phyloP scores from a whole-genome alignment of 306 rosid species.

The Gillenia trifoliata region DNA sequence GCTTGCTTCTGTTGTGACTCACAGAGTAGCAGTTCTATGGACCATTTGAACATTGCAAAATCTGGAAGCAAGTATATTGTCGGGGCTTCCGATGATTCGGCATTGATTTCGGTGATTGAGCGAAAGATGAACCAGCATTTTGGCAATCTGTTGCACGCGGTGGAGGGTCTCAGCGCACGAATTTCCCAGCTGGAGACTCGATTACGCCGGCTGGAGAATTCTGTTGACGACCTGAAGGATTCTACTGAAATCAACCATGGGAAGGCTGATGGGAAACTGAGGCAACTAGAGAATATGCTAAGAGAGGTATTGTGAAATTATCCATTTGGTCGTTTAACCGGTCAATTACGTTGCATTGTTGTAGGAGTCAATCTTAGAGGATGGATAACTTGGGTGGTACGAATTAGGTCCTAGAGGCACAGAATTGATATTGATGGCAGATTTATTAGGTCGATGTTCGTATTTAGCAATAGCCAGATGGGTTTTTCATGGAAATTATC shows the following conservation, averaged over 20 bases:
- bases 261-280: slow-evolving; percentile 28
- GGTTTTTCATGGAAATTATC: neutral
- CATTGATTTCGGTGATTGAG: slow-evolving; percentile 24
- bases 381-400: neutral
- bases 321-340: neutral
- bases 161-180: slow-evolving; percentile 27
- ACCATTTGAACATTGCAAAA: neutral
- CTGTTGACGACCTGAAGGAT: slow-evolving; percentile 30
- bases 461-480: neutral
- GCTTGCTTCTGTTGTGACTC: neutral
- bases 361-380: neutral
- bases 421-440: neutral
- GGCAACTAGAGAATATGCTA: slow-evolving; percentile 25
- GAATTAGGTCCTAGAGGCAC: neutral
- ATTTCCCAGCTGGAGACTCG: slow-evolving; percentile 33
- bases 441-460: neutral
- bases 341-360: neutral
- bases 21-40: slow-evolving; percentile 7
- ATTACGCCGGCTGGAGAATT: slow-evolving; percentile 24
- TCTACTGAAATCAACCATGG: slow-evolving; percentile 17
- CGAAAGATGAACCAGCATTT: slow-evolving; percentile 26
- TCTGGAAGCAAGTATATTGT: neutral
- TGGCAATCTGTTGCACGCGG: slow-evolving; percentile 18
- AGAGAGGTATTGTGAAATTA: slow-evolving; percentile 15
- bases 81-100: neutral